These are phyloP conservation scores for Aurifilum marmelostoma DNA, from an alignment of 2,329 filamentous ascomycete genomes.

Conservation along the genomic window DNA sequence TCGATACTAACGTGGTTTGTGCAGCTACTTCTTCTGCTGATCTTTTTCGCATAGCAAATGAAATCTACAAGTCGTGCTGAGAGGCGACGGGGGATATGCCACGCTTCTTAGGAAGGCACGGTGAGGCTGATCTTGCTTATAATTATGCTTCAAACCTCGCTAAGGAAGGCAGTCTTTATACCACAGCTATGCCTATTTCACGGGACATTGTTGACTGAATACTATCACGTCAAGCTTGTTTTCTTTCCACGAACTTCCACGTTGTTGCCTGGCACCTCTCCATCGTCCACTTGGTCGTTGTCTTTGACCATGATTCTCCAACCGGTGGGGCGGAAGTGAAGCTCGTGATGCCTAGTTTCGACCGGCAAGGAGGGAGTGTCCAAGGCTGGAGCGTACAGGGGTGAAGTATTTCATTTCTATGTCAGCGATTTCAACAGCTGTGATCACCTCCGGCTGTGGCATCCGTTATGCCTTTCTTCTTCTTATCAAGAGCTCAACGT, in stretches of 20 bases:
- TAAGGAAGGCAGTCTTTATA: too few relatives aligned
- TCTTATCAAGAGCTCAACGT: too few relatives aligned
- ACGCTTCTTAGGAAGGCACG: too few relatives aligned
- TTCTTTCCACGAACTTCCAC: not conserved
- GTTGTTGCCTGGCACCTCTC: not conserved
- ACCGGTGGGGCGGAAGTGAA: not conserved
- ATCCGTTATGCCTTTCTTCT: too few relatives aligned
- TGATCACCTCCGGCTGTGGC: not conserved
- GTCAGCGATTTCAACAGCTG: not conserved
- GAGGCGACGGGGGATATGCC: too few relatives aligned
- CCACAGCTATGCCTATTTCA: too few relatives aligned
- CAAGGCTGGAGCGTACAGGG: not conserved
- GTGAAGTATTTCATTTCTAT: not conserved
- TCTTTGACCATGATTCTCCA: not conserved
- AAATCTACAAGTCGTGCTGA: too few relatives aligned
- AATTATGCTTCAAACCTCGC: too few relatives aligned
- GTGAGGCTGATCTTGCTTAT: too few relatives aligned
- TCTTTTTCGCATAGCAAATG: too few relatives aligned
- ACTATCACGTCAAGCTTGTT: not conserved
- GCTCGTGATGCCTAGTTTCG: not conserved
- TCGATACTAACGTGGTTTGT: not conserved
- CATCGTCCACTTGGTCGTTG: not conserved
- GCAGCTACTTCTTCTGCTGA: too few relatives aligned
- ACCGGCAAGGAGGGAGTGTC: not conserved
- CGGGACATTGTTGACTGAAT: too few relatives aligned